Evolutionary conservation across 2,329 filamentous ascomycete species (phyloP).

Genomic region (Phoma herbarum): DNA sequence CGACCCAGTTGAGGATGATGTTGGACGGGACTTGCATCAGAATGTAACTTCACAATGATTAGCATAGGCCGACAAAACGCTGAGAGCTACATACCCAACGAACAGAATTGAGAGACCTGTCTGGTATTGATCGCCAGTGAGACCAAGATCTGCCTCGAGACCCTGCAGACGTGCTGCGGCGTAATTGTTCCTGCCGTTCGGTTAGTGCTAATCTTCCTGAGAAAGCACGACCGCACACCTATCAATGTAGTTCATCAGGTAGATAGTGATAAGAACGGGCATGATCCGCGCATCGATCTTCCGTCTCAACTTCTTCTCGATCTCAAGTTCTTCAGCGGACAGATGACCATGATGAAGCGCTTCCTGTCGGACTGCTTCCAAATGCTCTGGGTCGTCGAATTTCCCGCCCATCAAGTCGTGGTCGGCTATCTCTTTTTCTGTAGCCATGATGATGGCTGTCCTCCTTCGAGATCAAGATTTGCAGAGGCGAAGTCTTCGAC

Average conservation of each 20-base stretch:
- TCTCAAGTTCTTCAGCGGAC: conserved; percentile 30
- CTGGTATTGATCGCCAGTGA: conserved; percentile 32
- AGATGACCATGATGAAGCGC: conserved; percentile 29
- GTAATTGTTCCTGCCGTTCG: conserved; percentile 35
- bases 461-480: background rate
- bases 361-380: conserved; percentile 22
- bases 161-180: conserved; percentile 40
- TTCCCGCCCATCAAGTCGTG: conserved; percentile 8
- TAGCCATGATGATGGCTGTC: conserved; percentile 6
- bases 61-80: background rate
- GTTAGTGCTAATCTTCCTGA: background rate
- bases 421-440: conserved; percentile 14
- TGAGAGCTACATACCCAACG: conserved; percentile 57
- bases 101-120: conserved; percentile 61
- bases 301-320: conserved; percentile 43
- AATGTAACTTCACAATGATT: conserved; percentile 56
- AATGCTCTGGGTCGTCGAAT: conserved; percentile 24
- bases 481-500: background rate
- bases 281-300: conserved; percentile 43
- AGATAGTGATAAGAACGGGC: conserved; percentile 42
- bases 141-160: conserved; percentile 31
- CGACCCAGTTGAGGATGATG: conserved; percentile 62
- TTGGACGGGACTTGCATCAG: conserved; percentile 71
- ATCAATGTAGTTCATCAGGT: conserved; percentile 44
- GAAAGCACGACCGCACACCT: background rate